Evolutionary conservation across 441 rosid genomes (phyloP).

Genomic region (Bruguiera hainesii): DNA sequence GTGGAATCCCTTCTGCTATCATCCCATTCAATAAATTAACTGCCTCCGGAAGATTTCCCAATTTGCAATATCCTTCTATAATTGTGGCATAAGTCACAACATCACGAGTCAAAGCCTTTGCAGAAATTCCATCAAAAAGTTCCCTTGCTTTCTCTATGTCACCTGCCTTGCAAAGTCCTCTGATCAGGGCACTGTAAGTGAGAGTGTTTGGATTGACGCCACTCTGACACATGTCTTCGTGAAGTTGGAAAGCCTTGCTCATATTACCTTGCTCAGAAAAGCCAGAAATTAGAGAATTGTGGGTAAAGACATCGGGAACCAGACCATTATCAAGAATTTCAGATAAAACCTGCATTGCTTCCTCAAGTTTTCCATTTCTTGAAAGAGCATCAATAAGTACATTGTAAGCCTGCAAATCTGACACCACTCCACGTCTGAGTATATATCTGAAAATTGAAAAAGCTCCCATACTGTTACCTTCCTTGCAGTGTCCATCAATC

Average conservation of each 20-base stretch:
- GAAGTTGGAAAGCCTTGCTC: conserved; percentile 53
- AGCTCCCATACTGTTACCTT: conserved; percentile 49
- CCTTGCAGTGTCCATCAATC: conserved; percentile 66
- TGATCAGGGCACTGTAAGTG: conserved; percentile 56
- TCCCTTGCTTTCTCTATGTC: conserved; percentile 56
- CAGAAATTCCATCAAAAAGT: conserved; percentile 62
- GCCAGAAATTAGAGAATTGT: conserved; percentile 50
- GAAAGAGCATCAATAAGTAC: conserved; percentile 62
- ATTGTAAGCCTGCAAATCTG: conserved; percentile 51
- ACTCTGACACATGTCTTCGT: conserved; percentile 44
- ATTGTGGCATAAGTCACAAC: conserved; percentile 57
- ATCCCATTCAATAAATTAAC: conserved; percentile 48
- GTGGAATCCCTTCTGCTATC: conserved; percentile 52
- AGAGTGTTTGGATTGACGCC: conserved; percentile 41
- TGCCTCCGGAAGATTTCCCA: conserved; percentile 57
- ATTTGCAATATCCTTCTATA: conserved; percentile 67
- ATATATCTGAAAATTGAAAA: conserved; percentile 50
- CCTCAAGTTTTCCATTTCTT: conserved; percentile 49
- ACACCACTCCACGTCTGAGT: conserved; percentile 44
- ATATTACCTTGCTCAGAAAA: conserved; percentile 60
- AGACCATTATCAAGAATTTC: conserved; percentile 55
- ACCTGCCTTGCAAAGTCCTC: conserved; percentile 64
- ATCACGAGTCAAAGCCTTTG: conserved; percentile 46
- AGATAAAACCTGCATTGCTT: conserved; percentile 54
- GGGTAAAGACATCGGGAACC: conserved; percentile 39